A percentile compares a stretch with the other conserved stretches of the same genome.
phyloP scores from a whole-genome alignment of 305 asterid genomes.

The Fraxinus platypoda region DNA sequence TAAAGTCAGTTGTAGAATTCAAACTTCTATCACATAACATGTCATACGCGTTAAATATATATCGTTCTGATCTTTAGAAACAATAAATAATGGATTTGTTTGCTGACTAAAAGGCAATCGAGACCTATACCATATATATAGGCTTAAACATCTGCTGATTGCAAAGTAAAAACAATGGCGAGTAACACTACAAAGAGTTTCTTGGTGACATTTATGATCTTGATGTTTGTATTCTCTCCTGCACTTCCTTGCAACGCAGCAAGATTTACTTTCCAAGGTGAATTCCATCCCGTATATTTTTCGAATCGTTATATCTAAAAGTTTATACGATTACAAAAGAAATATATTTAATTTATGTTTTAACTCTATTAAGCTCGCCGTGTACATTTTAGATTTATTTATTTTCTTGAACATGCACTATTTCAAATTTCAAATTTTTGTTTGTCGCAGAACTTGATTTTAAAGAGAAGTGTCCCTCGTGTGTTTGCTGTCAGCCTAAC shows the following conservation, averaged over 20 bases:
- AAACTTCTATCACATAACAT: not conserved
- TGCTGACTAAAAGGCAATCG: not conserved
- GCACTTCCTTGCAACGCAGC: not conserved
- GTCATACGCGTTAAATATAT: not conserved
- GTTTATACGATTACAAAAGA: no score
- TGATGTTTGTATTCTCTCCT: not conserved
- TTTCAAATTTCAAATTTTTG: not conserved
- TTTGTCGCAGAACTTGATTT: not conserved
- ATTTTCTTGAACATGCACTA: no score
- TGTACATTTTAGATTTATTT: no score
- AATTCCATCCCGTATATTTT: not conserved
- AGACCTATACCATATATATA: not conserved
- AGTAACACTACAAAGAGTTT: not conserved
- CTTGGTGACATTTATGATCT: not conserved
- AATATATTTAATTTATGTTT: no score
- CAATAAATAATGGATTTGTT: not conserved
- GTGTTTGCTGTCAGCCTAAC: not conserved
- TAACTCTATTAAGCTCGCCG: no score
- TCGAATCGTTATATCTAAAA: not conserved
- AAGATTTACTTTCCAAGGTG: not conserved
- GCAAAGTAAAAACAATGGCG: not conserved
- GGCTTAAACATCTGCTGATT: not conserved
- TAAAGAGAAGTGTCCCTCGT: not conserved
- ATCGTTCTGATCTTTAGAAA: not conserved
- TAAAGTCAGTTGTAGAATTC: not conserved